Evolutionary conservation across 1,284 basidiomycete genomes (phyloP).

Genomic region (Anthracocystis walkeri): DNA sequence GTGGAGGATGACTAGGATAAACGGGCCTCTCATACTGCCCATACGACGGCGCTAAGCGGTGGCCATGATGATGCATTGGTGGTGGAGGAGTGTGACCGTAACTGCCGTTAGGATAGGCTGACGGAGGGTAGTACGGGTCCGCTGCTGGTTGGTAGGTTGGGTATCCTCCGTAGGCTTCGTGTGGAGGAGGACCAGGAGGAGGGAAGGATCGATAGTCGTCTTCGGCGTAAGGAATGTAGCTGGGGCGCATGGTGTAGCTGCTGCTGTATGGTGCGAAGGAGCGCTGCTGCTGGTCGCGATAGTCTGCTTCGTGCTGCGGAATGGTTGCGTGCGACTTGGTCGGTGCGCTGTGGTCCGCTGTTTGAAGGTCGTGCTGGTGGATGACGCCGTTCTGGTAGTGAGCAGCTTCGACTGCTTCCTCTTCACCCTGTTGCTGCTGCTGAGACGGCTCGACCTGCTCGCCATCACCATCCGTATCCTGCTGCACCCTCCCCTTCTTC

Average conservation of each 20-base stretch:
- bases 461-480: slow-evolving; percentile 13
- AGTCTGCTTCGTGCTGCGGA: background rate
- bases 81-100: background rate
- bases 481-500: slow-evolving; percentile 49
- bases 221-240: slow-evolving; percentile 5
- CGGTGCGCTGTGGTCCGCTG: background rate
- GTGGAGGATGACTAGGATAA: slow-evolving; percentile 11
- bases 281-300: background rate
- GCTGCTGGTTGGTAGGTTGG: background rate
- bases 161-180: slow-evolving; percentile 8
- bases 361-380: background rate
- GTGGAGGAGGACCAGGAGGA: background rate
- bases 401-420: too few relatives aligned
- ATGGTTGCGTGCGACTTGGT: background rate
- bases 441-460: slow-evolving; percentile 6
- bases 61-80: background rate
- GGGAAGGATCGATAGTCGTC: slow-evolving; percentile 10
- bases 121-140: slow-evolving; percentile 2
- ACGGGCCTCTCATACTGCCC: background rate
- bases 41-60: background rate
- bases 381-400: slow-evolving; percentile 7
- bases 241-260: slow-evolving; percentile 14
- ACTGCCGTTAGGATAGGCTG: background rate
- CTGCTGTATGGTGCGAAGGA: background rate
- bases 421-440: background rate